Conservation (phyloP, 129 eudicot genomes). For the Arctium minus region DNA sequence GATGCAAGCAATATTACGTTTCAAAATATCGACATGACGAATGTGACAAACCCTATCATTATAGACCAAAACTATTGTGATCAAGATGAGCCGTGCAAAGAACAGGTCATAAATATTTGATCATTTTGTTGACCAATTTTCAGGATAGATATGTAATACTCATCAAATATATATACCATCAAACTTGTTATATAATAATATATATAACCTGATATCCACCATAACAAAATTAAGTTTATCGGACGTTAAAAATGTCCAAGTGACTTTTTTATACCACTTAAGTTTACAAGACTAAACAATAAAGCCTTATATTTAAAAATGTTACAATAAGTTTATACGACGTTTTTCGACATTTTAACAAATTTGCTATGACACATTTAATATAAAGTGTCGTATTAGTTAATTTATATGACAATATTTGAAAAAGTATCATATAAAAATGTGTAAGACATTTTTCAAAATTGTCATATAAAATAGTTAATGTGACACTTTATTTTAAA, state of each 20-base stretch:
- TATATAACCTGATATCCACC: not conserved
- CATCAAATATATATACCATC: not conserved
- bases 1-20: constrained; percentile 70
- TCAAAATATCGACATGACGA: constrained; percentile 51
- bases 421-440: too few relatives aligned
- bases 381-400: not conserved
- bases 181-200: too few relatives aligned
- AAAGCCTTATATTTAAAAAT: too few relatives aligned
- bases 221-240: not conserved
- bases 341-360: not conserved
- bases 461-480: not conserved
- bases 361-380: not conserved
- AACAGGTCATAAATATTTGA: constrained; percentile 43
- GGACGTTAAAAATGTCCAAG: not conserved
- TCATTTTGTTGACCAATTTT: not conserved
- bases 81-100: constrained; percentile 48
- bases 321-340: not conserved
- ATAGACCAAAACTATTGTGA: constrained; percentile 88
- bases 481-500: not conserved
- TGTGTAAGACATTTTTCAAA: not conserved
- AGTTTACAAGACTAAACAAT: too few relatives aligned
- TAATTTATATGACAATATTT: not conserved
- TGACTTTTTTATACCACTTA: too few relatives aligned
- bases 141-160: not conserved
- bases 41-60: constrained; percentile 74